Evolutionary conservation across 495 filamentous ascomycete species (phyloP).

Genomic region (Sphaerosporella brunnea): DNA sequence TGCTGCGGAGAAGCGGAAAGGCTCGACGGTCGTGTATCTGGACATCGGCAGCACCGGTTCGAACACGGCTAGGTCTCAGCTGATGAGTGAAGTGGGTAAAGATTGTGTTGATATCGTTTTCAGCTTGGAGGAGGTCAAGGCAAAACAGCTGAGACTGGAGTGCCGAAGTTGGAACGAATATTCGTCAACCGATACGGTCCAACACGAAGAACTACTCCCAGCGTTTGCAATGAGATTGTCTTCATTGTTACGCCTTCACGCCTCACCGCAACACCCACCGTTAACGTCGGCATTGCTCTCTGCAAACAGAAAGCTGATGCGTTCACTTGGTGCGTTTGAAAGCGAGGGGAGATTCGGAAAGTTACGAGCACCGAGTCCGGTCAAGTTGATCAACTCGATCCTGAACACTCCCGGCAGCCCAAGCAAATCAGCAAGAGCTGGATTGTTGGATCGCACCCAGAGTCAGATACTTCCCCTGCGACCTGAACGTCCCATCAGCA

Average conservation of each 20-base stretch:
- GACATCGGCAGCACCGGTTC: conserved; percentile 14
- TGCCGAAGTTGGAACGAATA: conserved; percentile 26
- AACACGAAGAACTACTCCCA: conserved; percentile 14
- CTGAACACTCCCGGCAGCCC: conserved; percentile 28
- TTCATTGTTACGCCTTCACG: conserved; percentile 33
- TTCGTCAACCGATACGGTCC: conserved; percentile 23
- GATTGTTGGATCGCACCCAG: conserved; percentile 20
- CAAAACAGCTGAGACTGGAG: conserved; percentile 20
- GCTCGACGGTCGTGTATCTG: conserved; percentile 19
- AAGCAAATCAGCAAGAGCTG: conserved; percentile 9
- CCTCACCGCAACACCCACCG: conserved; percentile 46
- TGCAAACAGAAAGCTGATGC: conserved; percentile 55
- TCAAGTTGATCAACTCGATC: conserved; percentile 76
- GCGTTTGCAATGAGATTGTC: conserved; percentile 22
- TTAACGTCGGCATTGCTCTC: conserved; percentile 47
- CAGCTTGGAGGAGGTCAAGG: conserved; percentile 29
- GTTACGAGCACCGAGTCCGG: conserved; percentile 64
- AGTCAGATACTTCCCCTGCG: conserved; percentile 20
- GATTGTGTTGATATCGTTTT: conserved; percentile 50
- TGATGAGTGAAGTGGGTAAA: conserved; percentile 39
- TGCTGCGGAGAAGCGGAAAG: conserved; percentile 9
- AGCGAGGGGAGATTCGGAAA: conserved; percentile 37
- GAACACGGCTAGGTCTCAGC: conserved; percentile 6
- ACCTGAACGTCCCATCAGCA: conserved; percentile 11
- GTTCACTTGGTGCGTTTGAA: conserved; percentile 46